A percentile compares a stretch with the other conserved stretches of the same genome.
phyloP scores from a whole-genome alignment of 2,329 filamentous ascomycete genomes.

The Talaromyces pinophilus region DNA sequence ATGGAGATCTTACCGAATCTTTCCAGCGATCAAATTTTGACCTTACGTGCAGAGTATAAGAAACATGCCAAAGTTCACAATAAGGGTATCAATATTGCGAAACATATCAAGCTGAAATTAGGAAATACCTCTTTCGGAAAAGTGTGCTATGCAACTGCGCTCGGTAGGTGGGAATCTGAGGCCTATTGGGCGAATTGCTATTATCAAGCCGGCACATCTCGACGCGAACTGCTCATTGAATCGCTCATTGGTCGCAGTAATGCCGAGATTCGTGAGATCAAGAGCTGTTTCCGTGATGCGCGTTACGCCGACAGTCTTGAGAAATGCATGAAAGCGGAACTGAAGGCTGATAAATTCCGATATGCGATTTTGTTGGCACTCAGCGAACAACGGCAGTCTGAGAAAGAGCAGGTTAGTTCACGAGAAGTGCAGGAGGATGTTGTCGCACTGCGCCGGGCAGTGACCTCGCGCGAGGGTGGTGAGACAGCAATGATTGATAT shows the following conservation, averaged over 20 bases:
- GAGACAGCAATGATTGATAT: conserved; percentile 86
- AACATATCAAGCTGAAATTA: conserved; percentile 51
- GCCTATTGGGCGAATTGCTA: conserved; percentile 98
- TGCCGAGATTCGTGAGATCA: conserved; percentile 82
- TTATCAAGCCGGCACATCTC: conserved; percentile 84
- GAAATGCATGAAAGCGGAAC: conserved; percentile 85
- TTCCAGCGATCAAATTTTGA: conserved; percentile 82
- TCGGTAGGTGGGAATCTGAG: conserved; percentile 89
- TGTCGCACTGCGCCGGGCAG: conserved; percentile 67
- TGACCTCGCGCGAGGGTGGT: conserved; percentile 72
- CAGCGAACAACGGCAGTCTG: conserved; percentile 81
- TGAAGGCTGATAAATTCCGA: conserved; percentile 96
- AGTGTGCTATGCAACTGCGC: conserved; percentile 82
- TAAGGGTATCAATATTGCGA: conserved; percentile 54
- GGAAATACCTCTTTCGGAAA: conserved; percentile 70
- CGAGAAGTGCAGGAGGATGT: conserved; percentile 70
- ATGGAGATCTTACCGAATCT: conserved; percentile 82
- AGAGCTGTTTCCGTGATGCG: conserved; percentile 84
- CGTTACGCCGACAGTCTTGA: conserved; percentile 81
- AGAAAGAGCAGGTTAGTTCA: conserved; percentile 66
- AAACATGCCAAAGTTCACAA: conserved; percentile 69
- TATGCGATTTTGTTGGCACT: conserved; percentile 80
- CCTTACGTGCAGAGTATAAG: conserved; percentile 88
- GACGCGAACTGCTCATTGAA: conserved; percentile 89
- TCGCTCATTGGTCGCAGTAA: conserved; percentile 87